phyloP scores from a whole-genome alignment of 352 stramenopile species.

The Pythium volutum region DNA sequence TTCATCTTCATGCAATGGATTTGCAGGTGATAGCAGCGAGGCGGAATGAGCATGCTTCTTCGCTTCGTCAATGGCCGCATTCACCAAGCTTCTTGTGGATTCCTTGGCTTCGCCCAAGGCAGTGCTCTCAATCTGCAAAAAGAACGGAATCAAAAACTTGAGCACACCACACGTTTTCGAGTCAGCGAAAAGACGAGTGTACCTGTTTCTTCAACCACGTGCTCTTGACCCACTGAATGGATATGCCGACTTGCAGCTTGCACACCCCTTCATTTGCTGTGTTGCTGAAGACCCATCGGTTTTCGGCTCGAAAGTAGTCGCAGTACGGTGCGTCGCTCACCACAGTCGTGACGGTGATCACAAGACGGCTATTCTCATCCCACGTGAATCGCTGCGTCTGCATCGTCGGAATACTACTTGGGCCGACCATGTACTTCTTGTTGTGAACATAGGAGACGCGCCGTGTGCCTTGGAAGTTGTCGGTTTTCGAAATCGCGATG shows the following conservation, averaged over 20 bases:
- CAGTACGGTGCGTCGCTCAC: slow-evolving; percentile 82
- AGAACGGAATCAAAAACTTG: neutral
- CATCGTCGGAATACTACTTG: slow-evolving; percentile 68
- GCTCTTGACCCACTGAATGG: slow-evolving; percentile 75
- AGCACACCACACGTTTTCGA: neutral
- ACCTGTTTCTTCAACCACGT: slow-evolving; percentile 89
- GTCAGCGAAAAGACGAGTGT: neutral
- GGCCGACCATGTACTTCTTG: slow-evolving; percentile 88
- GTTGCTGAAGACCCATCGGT: slow-evolving; percentile 79
- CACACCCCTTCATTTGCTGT: slow-evolving; percentile 38
- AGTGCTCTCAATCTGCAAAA: slow-evolving; percentile 70
- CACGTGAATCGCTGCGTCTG: slow-evolving; percentile 73
- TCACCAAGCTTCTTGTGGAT: slow-evolving; percentile 41
- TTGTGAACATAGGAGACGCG: slow-evolving; percentile 71
- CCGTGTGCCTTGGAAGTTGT: slow-evolving; percentile 62
- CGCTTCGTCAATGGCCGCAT: slow-evolving; percentile 35
- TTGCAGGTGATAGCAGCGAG: no score
- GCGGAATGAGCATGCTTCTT: neutral
- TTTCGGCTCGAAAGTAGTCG: slow-evolving; percentile 86
- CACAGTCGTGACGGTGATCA: slow-evolving; percentile 68
- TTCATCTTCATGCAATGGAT: neutral
- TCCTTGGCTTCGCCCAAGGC: slow-evolving; percentile 72
- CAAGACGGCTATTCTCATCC: slow-evolving; percentile 36
- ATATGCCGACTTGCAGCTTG: slow-evolving; percentile 60
- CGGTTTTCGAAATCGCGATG: slow-evolving; percentile 48